Base-by-base conservation (phyloP, 2,329 filamentous ascomycete genomes). In the Teratosphaeria gauchensis region DNA sequence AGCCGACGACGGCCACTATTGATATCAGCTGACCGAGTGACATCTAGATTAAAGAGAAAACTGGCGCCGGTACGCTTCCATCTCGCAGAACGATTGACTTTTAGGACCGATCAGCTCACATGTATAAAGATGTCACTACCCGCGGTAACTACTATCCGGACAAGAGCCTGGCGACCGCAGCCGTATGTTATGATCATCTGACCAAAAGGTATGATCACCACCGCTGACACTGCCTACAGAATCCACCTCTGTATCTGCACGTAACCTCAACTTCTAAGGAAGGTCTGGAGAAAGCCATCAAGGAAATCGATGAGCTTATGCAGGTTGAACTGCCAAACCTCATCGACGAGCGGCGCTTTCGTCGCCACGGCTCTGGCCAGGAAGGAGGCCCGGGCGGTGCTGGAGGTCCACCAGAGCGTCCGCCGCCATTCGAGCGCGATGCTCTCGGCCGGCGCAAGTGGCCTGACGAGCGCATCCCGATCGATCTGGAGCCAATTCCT, bases 11-110 rank as follows among this genome's bases (percentile, higher is more conserved):
- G 66, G 68, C 60, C 75, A 84, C 86, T 84, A 85, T 84, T 89
- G 86, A 84, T 89, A 90, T 85, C 85, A 94, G 90, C 92, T 97
- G 85, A 96, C 92, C 84, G 86, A 85, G 84, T 94, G 86, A 85
- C 77, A 88, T 89, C 71, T 92, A 99, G 94, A 99, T 99, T 72
- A 95, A 96, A 87, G 92, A 96, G 81, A 90, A 96, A 72, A 97
- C 92, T 86, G 94, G 94, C 83, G 92, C 94, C 83, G 94, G 94
- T 99, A 99, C 86, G 92, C 84, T 80, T 78, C 74, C 79, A 57
- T 70, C 73, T 74, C 76, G 76, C 57, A 65, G 69, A 74, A 73
- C 74, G 66, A 53, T 53, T 53, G 52, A 31, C 28, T 16, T 35
- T 28, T 73, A 68, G 76, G 75, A 75, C 78, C 78, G 75, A 78